Conservation (phyloP, 768 basidiomycete genomes). For the Butyriboletus loyo region DNA sequence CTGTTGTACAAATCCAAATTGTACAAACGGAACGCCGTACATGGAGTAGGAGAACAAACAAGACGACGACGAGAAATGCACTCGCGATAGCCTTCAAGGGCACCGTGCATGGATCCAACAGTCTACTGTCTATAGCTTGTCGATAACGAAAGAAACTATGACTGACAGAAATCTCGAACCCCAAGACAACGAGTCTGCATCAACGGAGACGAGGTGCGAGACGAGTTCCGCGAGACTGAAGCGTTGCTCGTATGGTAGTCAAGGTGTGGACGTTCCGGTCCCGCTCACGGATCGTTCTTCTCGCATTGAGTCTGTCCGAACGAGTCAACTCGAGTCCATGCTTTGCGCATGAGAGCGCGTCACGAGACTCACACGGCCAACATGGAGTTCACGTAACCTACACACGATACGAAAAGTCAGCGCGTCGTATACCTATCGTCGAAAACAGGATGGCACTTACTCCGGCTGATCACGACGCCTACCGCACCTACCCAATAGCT, state of each 20-base stretch:
- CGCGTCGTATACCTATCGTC: background rate
- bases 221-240: too few relatives aligned
- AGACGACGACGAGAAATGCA: background rate
- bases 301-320: slow-evolving; percentile 11
- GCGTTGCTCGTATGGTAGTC: background rate
- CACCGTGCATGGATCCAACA: background rate
- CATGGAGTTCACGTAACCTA: slow-evolving; percentile 18
- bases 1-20: too few relatives aligned
- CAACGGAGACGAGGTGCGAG: too few relatives aligned
- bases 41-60: background rate
- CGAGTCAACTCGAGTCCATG: background rate
- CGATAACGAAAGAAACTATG: too few relatives aligned
- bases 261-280: background rate
- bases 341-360: background rate
- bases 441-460: background rate
- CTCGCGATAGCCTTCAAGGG: background rate
- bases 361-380: slow-evolving; percentile 9
- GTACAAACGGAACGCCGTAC: too few relatives aligned
- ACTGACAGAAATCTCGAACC: too few relatives aligned
- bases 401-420: background rate
- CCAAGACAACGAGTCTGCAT: background rate
- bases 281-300: slow-evolving; percentile 7
- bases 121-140: too few relatives aligned
- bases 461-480: slow-evolving; percentile 1
- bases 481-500: background rate